A percentile compares a stretch with the other conserved stretches of the same genome.
Conservation (phyloP, 2,329 filamentous ascomycete species). For the Xylaria sp. region DNA sequence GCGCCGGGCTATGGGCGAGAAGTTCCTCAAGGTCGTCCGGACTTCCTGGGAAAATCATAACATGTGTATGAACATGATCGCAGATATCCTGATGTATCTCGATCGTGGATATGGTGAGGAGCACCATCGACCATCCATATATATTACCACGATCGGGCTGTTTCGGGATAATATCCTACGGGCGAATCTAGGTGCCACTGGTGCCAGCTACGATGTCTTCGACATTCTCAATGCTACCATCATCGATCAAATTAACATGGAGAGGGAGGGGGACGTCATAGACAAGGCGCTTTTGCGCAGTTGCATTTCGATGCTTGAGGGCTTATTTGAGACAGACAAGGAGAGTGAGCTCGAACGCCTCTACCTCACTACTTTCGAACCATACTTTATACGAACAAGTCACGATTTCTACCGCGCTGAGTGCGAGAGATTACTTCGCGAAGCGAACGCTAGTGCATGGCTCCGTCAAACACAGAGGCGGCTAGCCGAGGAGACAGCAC, state of each 20-base stretch:
- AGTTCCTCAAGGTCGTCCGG: constrained; percentile 80
- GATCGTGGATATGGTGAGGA: constrained; percentile 85
- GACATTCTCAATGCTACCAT: constrained; percentile 83
- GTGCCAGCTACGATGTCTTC: constrained; percentile 66
- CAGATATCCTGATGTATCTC: constrained; percentile 97
- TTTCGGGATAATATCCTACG: constrained; percentile 88
- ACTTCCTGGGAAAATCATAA: constrained; percentile 89
- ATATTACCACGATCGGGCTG: constrained; percentile 82
- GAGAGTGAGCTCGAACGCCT: constrained; percentile 83
- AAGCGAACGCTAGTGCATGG: constrained; percentile 84
- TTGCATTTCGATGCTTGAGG: constrained; percentile 89
- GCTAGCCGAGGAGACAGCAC: constrained; percentile 81
- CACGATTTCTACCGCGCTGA: constrained; percentile 79
- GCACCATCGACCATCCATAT: constrained; percentile 77
- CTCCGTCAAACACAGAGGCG: constrained; percentile 79
- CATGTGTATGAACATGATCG: constrained; percentile 94
- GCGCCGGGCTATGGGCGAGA: constrained; percentile 81
- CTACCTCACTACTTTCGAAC: constrained; percentile 86
- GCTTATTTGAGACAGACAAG: constrained; percentile 81
- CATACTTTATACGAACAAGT: constrained; percentile 77
- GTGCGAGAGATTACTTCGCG: constrained; percentile 76
- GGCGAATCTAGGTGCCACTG: constrained; percentile 59
- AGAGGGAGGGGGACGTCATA: constrained; percentile 88
- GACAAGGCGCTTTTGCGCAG: constrained; percentile 84
- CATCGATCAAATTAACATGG: constrained; percentile 91